A percentile compares a stretch with the other conserved stretches of the same genome.
Conservation (phyloP, 257 asterid genomes). For the Solanum tarijense region DNA sequence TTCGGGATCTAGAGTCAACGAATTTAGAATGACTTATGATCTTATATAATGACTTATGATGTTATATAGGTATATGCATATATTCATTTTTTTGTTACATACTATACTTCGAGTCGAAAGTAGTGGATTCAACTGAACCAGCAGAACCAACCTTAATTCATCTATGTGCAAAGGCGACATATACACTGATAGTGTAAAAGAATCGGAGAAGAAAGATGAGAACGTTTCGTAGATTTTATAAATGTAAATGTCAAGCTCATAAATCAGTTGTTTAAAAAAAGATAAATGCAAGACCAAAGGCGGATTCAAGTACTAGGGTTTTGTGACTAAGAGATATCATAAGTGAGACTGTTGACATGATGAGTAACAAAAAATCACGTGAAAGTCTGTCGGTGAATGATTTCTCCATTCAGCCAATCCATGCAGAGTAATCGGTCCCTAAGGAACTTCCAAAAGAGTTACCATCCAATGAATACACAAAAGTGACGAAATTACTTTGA, state of each 20-base stretch:
- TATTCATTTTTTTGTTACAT: no score
- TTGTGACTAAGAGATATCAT: background rate
- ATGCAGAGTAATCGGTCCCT: background rate
- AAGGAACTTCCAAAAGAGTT: background rate
- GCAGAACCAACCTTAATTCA: background rate
- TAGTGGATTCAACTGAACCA: background rate
- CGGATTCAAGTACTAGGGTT: background rate
- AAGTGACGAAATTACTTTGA: background rate
- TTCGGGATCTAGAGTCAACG: background rate
- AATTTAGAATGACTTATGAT: background rate
- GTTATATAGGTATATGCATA: no score
- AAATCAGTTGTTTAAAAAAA: no score
- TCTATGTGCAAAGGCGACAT: background rate
- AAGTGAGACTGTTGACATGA: background rate
- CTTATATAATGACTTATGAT: background rate
- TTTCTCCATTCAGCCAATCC: rapidly evolving
- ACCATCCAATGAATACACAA: background rate
- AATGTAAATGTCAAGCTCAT: no score
- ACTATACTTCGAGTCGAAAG: background rate
- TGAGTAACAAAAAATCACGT: background rate
- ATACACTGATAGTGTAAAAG: background rate
- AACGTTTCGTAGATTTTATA: background rate
- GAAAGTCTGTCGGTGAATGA: background rate
- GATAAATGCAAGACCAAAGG: no score
- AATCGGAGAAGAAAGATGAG: no score